Base-by-base conservation (phyloP, 306 rosid species). In the Carpinus fangiana region DNA sequence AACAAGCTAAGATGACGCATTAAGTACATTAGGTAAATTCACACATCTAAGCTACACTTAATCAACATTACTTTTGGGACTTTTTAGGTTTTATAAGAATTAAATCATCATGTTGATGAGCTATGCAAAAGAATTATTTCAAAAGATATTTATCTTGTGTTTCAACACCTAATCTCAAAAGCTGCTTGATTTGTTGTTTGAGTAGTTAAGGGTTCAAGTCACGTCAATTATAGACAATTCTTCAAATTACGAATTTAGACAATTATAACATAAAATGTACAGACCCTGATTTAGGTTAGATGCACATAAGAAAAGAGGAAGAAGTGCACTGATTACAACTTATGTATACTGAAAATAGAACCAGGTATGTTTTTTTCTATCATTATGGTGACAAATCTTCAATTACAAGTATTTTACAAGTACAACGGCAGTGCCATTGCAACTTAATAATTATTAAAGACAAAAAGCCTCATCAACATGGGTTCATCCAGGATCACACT, bases 21-120 rank as follows among this genome's bases (percentile, higher is more conserved):
- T 47, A 71, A 75, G 57, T 64, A 72, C 73, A 72, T 7, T 48
- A 16, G 16, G 53, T 21, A n/a, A 78, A 20, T 75, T 65, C 78
- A 70, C 60, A 66, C 47, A 66, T 77, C 65, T 41, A 68, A 50
- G 13, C 55, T 67, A 60, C 23, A 17, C 45, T 8, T 36, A 64
- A 64, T 36, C 10, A 34, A 64, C 31, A 31, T 16, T 34, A 64
- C 10, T 64, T 64, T 64, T 36, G 45, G 70, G 21, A 36, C 46
- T 16, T 2, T 31, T 7, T 34, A 6, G 46, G 45, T 64, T 34
- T 34, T 31, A 14, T 34, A 34, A 17, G 70, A 64, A 64, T 14
- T 17, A 13, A 31, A 64, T 61, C 67, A 34, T 7, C 31, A 64
- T 31, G 20, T 34, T 17, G 31, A 64, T 0, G 47, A 34, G 11